These are phyloP conservation scores for Clavispora carvajalis DNA, from an alignment of 805 yeast genomes.

Conservation along the genomic window DNA sequence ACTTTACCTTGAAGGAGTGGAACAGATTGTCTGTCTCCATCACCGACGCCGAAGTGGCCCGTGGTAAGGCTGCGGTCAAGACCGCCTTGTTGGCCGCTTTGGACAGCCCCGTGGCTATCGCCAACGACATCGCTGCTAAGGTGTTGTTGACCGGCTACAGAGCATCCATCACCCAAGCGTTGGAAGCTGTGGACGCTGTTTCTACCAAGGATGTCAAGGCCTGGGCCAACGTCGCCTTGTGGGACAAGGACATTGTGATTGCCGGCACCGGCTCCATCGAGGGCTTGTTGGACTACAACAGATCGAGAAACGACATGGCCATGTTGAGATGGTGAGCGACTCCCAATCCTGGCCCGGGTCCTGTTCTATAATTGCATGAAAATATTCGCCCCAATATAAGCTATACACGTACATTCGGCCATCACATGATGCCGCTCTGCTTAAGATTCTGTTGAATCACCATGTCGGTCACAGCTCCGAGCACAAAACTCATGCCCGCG, in stretches of 20 bases:
- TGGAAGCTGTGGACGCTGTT: conserved; percentile 59
- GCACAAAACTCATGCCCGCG: conserved; percentile 79
- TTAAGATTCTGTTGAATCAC: conserved; percentile 77
- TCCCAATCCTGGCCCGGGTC: conserved; percentile 4
- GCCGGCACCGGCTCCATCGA: conserved; percentile 86
- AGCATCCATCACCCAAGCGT: conserved; percentile 54
- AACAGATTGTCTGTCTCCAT: conserved; percentile 74
- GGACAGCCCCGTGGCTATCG: conserved; percentile 46
- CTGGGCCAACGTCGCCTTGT: conserved; percentile 72
- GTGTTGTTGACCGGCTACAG: conserved; percentile 58
- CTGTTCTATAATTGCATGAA: conserved; percentile 16
- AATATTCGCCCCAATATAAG: conserved; percentile 7
- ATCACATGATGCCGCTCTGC: conserved; percentile 65
- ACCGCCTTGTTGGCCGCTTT: conserved; percentile 51
- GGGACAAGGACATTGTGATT: conserved; percentile 80
- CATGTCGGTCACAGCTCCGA: conserved; percentile 90
- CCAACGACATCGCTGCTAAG: conserved; percentile 54
- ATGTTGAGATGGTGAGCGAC: conserved; percentile 62
- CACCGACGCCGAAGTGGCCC: conserved; percentile 70
- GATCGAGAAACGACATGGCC: conserved; percentile 85
- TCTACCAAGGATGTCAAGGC: conserved; percentile 53
- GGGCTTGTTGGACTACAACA: conserved; percentile 75
- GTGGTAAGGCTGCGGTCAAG: conserved; percentile 71
- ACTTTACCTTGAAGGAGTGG: conserved; percentile 82
- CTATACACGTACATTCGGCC: conserved; percentile 1